phyloP scores from a whole-genome alignment of 177 flowering plant genomes.

The Telopea speciosissima region DNA sequence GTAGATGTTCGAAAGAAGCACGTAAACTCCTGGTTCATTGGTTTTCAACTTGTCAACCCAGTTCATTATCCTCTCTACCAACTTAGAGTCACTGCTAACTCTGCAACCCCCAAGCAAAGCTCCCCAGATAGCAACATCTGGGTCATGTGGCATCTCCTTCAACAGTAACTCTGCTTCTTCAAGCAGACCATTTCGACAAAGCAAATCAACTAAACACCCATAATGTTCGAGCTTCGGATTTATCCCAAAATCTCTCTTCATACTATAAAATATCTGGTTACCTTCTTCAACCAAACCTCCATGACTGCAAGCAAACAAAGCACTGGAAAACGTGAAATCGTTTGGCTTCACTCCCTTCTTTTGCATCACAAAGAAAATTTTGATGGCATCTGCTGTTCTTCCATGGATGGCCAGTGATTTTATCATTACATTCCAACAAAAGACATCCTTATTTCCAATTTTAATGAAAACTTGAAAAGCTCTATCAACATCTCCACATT shows the following conservation, averaged over 20 bases:
- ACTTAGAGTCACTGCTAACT: constrained; percentile 21
- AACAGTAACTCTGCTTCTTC: constrained; percentile 31
- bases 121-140: constrained; percentile 45
- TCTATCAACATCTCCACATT: constrained; percentile 41
- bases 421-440: constrained; percentile 47
- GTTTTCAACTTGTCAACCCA: constrained; percentile 21
- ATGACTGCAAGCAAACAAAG: constrained; percentile 45
- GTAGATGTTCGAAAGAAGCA: constrained; percentile 38
- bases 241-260: constrained; percentile 25
- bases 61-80: constrained; percentile 29
- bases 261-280: constrained; percentile 21
- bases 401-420: constrained; percentile 41
- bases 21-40: constrained; percentile 35
- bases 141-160: constrained; percentile 31
- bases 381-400: constrained; percentile 28
- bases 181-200: constrained; percentile 34
- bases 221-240: constrained; percentile 35
- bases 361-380: constrained; percentile 28
- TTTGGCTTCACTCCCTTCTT: constrained; percentile 28
- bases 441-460: constrained; percentile 29
- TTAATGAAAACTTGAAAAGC: constrained; percentile 35
- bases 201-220: constrained; percentile 37
- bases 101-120: constrained; percentile 49
- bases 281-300: constrained; percentile 42
- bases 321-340: constrained; percentile 27